These are phyloP conservation scores for Neopestalotiopsis sp. DNA, from an alignment of 2,329 filamentous ascomycete species.

Conservation along the genomic window DNA sequence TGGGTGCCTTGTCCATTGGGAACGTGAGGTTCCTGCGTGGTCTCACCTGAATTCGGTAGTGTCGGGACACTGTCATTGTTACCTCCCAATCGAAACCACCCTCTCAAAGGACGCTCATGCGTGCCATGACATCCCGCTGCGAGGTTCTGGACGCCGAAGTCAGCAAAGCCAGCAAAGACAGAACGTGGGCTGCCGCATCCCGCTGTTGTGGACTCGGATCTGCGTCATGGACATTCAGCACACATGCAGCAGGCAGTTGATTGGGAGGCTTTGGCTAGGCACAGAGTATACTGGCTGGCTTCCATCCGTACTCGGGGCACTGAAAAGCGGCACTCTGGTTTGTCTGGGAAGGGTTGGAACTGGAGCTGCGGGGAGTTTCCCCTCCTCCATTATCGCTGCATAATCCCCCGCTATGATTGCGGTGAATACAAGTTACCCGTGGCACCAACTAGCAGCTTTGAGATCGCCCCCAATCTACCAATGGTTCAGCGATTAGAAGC, in stretches of 20 bases:
- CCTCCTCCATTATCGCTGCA: neutral
- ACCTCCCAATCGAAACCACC: neutral
- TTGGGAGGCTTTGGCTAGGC: neutral
- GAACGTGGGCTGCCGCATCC: neutral
- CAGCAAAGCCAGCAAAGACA: neutral
- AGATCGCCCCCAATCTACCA: constrained; percentile 4
- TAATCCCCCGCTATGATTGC: neutral
- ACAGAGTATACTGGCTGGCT: neutral
- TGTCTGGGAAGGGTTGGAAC: neutral
- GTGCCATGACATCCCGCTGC: no score
- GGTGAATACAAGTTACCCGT: constrained; percentile 4
- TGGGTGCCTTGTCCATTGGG: neutral
- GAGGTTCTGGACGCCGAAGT: neutral
- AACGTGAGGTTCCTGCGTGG: neutral
- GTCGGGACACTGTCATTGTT: neutral
- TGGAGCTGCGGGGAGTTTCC: constrained; percentile 1
- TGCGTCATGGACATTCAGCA: neutral
- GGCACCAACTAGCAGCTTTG: neutral
- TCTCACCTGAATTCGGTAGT: constrained; percentile 13
- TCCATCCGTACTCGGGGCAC: neutral
- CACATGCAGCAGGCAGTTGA: neutral
- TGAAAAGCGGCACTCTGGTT: neutral
- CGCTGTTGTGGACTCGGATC: neutral
- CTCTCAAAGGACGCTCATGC: no score
- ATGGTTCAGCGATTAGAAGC: constrained; percentile 13